Base-by-base conservation (phyloP, 2,329 filamentous ascomycete genomes). In the Ceratocystiopsis brevicomis region DNA sequence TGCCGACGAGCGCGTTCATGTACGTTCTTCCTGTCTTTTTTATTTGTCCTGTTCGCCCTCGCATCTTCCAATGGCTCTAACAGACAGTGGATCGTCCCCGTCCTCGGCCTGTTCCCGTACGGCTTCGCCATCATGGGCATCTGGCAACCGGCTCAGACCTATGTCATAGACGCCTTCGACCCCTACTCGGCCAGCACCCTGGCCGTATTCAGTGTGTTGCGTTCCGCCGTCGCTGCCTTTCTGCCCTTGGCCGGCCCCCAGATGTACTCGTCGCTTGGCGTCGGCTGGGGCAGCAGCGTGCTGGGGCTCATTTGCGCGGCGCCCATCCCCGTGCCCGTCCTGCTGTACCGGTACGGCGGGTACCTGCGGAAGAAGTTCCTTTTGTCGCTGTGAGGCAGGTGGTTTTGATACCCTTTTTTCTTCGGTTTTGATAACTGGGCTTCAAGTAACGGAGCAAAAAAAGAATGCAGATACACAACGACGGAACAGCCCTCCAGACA, bases 161-260 rank as follows among this genome's bases (percentile, higher is more conserved):
- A 80, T 50, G 61, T 79, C 15, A 68, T 79, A 13, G 76, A 81
- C 48, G 66, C 66, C 2, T 79, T 69, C 52, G 61, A 65, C 0
- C 56, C 62, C 37, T 69, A 75, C 48, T 70, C 73, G 1, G 75
- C 77, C 25, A 65, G 62, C 16, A 76, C 69, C 0, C 65, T 76
- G 1, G 76, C 76, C 0, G 76, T 74, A 1, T 75, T 64, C 45
- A 74, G 72, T 0, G 67, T 78, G 1, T 54, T 79, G 5, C 58
- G 75, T 18, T 61, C 57, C 14, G 51, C 75, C 0, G 60, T 73
- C 12, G 74, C 71, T 14, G 72, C 69, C 3, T 56, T 76, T 37
- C 56, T 80, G 4, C 75, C 76, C 0, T 58, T 79, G 14, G 65
- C 66, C 2, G 73, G 70, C 0, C 59, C 69, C 16, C 52, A 57